These are phyloP conservation scores for Globisporangium recalcitrans DNA, from an alignment of 352 stramenopile genomes.

Conservation along the genomic window DNA sequence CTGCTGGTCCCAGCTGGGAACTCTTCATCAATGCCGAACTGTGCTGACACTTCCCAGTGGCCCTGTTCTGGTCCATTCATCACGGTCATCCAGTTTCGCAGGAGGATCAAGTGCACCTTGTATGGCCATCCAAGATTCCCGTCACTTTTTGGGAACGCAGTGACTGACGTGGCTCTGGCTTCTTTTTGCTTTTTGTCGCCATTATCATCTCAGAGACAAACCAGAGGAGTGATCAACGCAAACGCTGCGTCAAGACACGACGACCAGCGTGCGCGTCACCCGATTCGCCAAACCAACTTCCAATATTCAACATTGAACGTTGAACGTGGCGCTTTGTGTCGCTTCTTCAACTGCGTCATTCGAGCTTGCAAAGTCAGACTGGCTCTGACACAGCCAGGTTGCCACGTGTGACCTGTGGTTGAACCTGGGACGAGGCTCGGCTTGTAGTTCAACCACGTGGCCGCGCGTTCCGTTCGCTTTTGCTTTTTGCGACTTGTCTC, in stretches of 20 bases:
- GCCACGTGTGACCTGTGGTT: too few relatives aligned
- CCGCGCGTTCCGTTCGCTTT: too few relatives aligned
- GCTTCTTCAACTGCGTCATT: neutral
- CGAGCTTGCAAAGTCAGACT: too few relatives aligned
- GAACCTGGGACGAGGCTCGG: too few relatives aligned
- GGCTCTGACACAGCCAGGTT: too few relatives aligned
- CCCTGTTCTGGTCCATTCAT: neutral
- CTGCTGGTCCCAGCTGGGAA: too few relatives aligned
- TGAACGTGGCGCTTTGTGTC: neutral
- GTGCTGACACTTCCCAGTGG: too few relatives aligned
- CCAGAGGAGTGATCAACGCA: neutral
- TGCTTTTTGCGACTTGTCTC: too few relatives aligned
- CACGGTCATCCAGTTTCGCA: neutral
- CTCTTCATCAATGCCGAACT: too few relatives aligned
- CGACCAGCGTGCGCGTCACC: neutral
- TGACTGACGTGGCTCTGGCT: neutral
- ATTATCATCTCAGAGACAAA: neutral
- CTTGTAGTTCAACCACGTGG: too few relatives aligned
- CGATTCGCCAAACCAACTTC: neutral
- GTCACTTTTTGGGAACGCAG: neutral
- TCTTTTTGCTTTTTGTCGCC: neutral
- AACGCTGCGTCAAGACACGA: too few relatives aligned
- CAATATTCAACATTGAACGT: neutral
- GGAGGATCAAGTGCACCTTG: neutral
- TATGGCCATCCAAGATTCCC: neutral